Evolutionary conservation across 306 rosid genomes (phyloP).

Genomic region (Begonia fuchsioides): DNA sequence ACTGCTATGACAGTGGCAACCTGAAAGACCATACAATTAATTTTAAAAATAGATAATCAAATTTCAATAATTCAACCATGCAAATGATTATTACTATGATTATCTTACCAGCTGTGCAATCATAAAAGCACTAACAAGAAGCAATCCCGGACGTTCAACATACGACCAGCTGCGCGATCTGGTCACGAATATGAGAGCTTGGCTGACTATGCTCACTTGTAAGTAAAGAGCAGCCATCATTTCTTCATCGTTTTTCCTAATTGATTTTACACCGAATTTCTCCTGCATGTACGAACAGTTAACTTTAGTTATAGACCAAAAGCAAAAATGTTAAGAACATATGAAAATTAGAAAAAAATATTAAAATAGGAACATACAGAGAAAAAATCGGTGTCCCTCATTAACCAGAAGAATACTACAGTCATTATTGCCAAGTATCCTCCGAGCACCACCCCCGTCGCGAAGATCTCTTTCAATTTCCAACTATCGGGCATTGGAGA

Average conservation of each 20-base stretch:
- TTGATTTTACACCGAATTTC: slow-evolving; percentile 50
- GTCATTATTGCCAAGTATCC: slow-evolving; percentile 94
- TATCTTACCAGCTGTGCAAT: slow-evolving; percentile 76
- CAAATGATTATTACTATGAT: not conserved
- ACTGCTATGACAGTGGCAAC: slow-evolving; percentile 82
- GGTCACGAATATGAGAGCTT: slow-evolving; percentile 87
- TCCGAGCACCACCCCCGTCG: slow-evolving; percentile 84
- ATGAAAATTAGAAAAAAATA: not conserved
- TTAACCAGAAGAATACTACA: slow-evolving; percentile 79
- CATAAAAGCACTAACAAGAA: slow-evolving; percentile 40
- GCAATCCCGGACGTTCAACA: slow-evolving; percentile 68
- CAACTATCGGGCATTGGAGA: slow-evolving; percentile 98
- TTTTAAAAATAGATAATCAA: not conserved
- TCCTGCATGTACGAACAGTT: slow-evolving; percentile 26
- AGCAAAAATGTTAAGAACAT: not conserved
- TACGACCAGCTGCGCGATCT: slow-evolving; percentile 94
- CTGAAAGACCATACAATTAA: slow-evolving; percentile 28
- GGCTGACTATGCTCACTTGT: slow-evolving; percentile 97
- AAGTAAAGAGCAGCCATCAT: slow-evolving; percentile 83
- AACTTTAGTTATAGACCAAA: too few species aligned
- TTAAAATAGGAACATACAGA: slow-evolving; percentile 21
- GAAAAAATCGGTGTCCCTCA: slow-evolving; percentile 49
- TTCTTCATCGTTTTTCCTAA: slow-evolving; percentile 23
- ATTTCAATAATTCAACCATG: too few species aligned
- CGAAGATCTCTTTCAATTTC: slow-evolving; percentile 85